Percentiles rank a stretch among this genome's conserved stretches.
phyloP scores from a whole-genome alignment of 352 stramenopile species.

The Pythium phragmiticola region DNA sequence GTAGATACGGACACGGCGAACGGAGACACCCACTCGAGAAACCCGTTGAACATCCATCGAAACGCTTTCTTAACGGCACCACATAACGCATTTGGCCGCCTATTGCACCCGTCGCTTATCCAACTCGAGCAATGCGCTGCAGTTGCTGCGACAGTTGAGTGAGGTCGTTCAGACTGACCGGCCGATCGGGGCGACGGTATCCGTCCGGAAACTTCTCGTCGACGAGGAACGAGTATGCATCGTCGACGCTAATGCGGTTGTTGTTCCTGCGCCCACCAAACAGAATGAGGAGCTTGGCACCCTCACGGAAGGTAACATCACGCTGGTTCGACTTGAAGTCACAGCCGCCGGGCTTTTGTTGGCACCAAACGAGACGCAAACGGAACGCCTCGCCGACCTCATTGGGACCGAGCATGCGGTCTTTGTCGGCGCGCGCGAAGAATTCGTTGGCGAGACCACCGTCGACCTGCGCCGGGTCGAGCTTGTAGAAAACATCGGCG shows the following conservation, averaged over 20 bases:
- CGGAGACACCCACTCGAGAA: slow-evolving; percentile 1
- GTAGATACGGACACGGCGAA: neutral
- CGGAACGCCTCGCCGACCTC: slow-evolving; percentile 13
- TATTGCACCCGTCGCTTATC: slow-evolving; percentile 2
- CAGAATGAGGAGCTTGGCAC: slow-evolving; percentile 9
- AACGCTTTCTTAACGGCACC: neutral
- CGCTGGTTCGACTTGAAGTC: slow-evolving; percentile 12
- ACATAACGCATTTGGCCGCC: neutral
- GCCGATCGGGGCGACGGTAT: slow-evolving; percentile 5
- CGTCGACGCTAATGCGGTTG: slow-evolving; percentile 13
- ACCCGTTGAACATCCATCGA: slow-evolving; percentile 8
- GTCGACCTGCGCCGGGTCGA: slow-evolving; percentile 34
- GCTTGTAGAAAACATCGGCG: slow-evolving; percentile 26
- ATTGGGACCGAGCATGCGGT: slow-evolving; percentile 3
- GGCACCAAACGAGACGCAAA: slow-evolving; percentile 6
- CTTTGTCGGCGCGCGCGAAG: slow-evolving; percentile 17
- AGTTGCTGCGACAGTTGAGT: slow-evolving; percentile 10
- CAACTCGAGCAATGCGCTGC: slow-evolving; percentile 19
- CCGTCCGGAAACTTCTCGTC: slow-evolving; percentile 18
- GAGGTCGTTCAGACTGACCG: slow-evolving; percentile 16
- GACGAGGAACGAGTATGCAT: slow-evolving; percentile 23
- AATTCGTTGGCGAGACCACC: slow-evolving; percentile 33
- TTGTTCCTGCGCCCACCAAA: slow-evolving; percentile 20
- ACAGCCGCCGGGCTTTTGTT: slow-evolving; percentile 12
- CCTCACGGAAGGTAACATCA: slow-evolving; percentile 21